Conservation (phyloP, 75 land plant species). For the Cryptomeria japonica region DNA sequence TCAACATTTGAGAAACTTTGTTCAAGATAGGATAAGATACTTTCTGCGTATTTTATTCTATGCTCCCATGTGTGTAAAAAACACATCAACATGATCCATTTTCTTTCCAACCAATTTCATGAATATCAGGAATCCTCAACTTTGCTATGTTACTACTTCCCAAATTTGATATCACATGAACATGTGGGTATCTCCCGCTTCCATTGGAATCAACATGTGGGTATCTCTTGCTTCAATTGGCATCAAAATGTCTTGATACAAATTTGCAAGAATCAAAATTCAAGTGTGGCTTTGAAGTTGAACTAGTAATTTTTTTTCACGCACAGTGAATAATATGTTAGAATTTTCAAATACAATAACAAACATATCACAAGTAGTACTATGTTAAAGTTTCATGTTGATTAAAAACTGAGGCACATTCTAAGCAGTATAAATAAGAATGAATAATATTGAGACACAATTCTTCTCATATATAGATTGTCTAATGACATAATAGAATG, state of each 20-base stretch:
- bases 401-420: not conserved
- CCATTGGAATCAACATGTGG: slow-evolving; percentile 38
- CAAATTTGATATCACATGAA: slow-evolving; percentile 54
- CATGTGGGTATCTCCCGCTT: slow-evolving; percentile 26
- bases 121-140: slow-evolving; percentile 20
- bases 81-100: too few species aligned
- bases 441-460: not conserved
- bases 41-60: too few species aligned
- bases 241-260: slow-evolving; percentile 11
- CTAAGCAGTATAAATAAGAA: not conserved
- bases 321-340: not conserved
- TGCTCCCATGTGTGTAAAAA: too few species aligned
- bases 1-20: too few species aligned
- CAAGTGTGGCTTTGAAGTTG: not conserved
- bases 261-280: slow-evolving; percentile 6
- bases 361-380: not conserved
- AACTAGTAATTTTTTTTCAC: slow-evolving; percentile 1
- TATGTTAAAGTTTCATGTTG: not conserved
- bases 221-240: slow-evolving; percentile 21
- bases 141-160: slow-evolving; percentile 40
- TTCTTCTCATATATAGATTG: not conserved
- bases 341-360: not conserved
- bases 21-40: too few species aligned
- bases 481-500: not conserved
- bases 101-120: slow-evolving; percentile 24